phyloP scores from a whole-genome alignment of 2,329 filamentous ascomycete species.

The Paecilomyces sp. region DNA sequence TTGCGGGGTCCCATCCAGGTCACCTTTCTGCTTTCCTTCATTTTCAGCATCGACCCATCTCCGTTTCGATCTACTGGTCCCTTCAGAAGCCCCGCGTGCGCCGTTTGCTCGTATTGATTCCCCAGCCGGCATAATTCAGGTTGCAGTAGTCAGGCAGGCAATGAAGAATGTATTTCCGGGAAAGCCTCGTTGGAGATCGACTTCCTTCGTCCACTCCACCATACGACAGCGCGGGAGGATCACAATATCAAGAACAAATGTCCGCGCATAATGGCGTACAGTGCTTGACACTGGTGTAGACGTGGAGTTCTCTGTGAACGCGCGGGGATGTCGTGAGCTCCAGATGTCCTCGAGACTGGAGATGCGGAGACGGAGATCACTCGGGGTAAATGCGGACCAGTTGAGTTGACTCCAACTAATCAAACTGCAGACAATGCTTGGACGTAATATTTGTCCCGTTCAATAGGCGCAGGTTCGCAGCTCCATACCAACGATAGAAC shows the following conservation, averaged over 20 bases:
- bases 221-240: neutral
- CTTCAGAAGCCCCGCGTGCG: slow-evolving; percentile 21
- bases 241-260: neutral
- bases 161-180: slow-evolving; percentile 25
- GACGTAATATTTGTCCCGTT: neutral
- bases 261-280: neutral
- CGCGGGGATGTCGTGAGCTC: neutral
- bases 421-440: neutral
- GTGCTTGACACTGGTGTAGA: neutral
- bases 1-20: slow-evolving; percentile 24
- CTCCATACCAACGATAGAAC: neutral
- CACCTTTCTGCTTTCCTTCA: slow-evolving; percentile 17
- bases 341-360: neutral
- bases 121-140: slow-evolving; percentile 21
- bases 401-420: neutral
- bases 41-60: slow-evolving; percentile 23
- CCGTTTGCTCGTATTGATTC: slow-evolving; percentile 26
- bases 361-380: neutral
- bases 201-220: neutral
- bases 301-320: neutral
- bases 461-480: neutral
- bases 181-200: slow-evolving; percentile 7
- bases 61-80: slow-evolving; percentile 22
- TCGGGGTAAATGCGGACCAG: neutral
- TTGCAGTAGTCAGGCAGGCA: slow-evolving; percentile 12